These are phyloP conservation scores for Brettanomyces nanus DNA, from an alignment of 805 yeast genomes.

Conservation along the genomic window DNA sequence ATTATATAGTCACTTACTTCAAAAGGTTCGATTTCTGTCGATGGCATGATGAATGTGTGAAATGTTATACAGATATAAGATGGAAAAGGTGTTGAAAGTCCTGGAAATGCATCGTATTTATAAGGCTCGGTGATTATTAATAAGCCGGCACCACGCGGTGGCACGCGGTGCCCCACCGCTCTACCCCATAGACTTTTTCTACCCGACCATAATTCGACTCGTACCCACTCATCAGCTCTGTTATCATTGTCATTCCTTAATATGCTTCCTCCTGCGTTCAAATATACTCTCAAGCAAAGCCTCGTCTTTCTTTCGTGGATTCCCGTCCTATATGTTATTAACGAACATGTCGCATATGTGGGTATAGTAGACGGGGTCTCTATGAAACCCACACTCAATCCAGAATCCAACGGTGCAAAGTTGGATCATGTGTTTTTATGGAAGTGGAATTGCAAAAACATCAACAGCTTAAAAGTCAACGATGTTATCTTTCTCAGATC, in stretches of 20 bases:
- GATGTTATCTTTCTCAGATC: conserved; percentile 75
- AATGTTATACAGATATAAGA: too few species aligned
- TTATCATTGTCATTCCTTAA: background rate
- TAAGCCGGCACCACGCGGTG: too few species aligned
- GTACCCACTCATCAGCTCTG: too few species aligned
- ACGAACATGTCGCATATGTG: conserved; percentile 65
- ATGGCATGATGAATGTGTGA: background rate
- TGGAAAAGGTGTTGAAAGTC: too few species aligned
- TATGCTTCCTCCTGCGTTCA: conserved; percentile 7
- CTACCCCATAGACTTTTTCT: background rate
- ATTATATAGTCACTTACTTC: conserved; percentile 13
- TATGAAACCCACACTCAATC: conserved; percentile 87
- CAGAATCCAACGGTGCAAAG: conserved; percentile 36
- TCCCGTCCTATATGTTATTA: conserved; percentile 64
- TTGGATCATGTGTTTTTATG: conserved; percentile 61
- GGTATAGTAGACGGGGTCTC: conserved; percentile 73
- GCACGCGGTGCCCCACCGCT: background rate
- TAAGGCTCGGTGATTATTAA: too few species aligned
- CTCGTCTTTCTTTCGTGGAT: conserved; percentile 56
- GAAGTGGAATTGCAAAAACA: conserved; percentile 48
- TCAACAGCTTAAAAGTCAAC: conserved; percentile 42
- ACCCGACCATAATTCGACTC: too few species aligned
- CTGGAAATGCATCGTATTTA: too few species aligned
- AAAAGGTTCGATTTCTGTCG: conserved; percentile 12
- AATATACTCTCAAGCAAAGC: conserved; percentile 24